Conservation (phyloP, 345 rosid species). For the Salix dunnii region DNA sequence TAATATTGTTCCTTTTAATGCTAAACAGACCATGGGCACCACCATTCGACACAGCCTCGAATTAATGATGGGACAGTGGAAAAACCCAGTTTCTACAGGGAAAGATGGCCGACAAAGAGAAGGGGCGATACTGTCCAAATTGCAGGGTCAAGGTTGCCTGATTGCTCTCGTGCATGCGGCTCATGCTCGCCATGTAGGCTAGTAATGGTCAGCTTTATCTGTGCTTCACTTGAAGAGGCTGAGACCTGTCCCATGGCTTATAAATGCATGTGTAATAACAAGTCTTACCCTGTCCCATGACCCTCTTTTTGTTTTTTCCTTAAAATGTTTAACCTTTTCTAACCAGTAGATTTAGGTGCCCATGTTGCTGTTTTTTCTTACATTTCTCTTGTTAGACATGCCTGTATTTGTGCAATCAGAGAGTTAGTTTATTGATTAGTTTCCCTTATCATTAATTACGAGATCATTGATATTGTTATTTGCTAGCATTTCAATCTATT, state of each 20-base stretch:
- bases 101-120: slow-evolving; percentile 16
- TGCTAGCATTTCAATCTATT: too few species aligned
- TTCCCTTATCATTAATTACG: background rate
- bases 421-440: background rate
- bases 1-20: background rate
- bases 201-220: slow-evolving; percentile 89
- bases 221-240: slow-evolving; percentile 79
- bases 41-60: slow-evolving; percentile 6
- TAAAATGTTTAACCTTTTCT: background rate
- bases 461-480: too few species aligned
- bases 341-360: background rate
- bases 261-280: slow-evolving; percentile 87
- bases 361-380: background rate
- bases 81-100: slow-evolving; percentile 21
- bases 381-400: background rate
- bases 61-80: background rate
- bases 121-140: slow-evolving; percentile 61
- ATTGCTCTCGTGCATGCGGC: slow-evolving; percentile 90
- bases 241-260: slow-evolving; percentile 98
- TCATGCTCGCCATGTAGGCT: slow-evolving; percentile 85
- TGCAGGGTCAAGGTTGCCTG: slow-evolving; percentile 85
- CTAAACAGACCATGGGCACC: slow-evolving; percentile 33
- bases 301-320: background rate
- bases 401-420: slow-evolving; percentile 5
- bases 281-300: slow-evolving; percentile 77